Base-by-base conservation (phyloP, 1,284 basidiomycete genomes). In the Neonothopanus nambi region DNA sequence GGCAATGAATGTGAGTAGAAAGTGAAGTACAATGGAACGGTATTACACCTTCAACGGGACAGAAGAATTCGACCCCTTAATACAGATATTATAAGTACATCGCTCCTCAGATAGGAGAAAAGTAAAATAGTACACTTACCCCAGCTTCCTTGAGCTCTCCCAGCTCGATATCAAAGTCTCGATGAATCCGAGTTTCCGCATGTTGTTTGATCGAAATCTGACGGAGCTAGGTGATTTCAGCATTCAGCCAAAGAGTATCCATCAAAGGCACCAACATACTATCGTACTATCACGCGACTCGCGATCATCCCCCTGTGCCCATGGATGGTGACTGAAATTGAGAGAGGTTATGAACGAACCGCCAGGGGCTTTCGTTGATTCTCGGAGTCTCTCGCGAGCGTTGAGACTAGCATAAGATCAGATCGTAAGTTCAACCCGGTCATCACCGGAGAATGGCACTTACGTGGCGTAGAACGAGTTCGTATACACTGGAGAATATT, bases 401-500 rank as follows among this genome's bases (percentile, higher is more conserved):
- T 55, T 55, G 26, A 55, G 48, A 13, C 54, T 55, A n/a, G 20
- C n/a, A 26, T 36, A 28, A 15, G 13, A 28, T 50, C 24, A 24
- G 37, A 23, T 39, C 12, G n/a, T 15, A 15, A 21, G n/a, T n/a
- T n/a, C n/a, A n/a, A n/a, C n/a, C n/a, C n/a, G 13, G 8, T 11
- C 39, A 26, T 3, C 5, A 36, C 3, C 3, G 2, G 13, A 40
- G 1, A 21, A 47, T 37, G 13, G 30, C 18, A 35, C 46, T 41
- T 24, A 55, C 54, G 54, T 55, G 8, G 54, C 44, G 12, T 51
- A 39, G 37, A 55, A 46, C 2, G 54, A 55, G 20, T 50, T 55
- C 9, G 48, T 21, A 33, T 55, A 55, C 26, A 55, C 54, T 55
- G n/a, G 26, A 46, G 15, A 17, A 35, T 4, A 41, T 6, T 15